Conservation (phyloP, 2,329 filamentous ascomycete genomes). For the Coleophoma crateriformis region DNA sequence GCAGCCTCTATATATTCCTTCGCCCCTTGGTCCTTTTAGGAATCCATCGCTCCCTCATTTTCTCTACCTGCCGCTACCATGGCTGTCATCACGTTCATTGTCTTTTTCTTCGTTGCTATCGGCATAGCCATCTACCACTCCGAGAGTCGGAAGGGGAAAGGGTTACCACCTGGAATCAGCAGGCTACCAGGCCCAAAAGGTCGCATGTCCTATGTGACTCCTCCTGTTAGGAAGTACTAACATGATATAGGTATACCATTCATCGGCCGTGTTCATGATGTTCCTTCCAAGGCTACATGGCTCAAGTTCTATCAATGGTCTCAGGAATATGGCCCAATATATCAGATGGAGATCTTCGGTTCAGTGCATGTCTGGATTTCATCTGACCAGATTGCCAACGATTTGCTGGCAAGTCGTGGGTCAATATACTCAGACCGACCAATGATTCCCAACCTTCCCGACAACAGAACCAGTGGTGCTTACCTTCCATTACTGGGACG, state of each 20-base stretch:
- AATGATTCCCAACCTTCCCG: slow-evolving; percentile 38
- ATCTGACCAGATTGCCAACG: slow-evolving; percentile 37
- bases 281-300: slow-evolving; percentile 36
- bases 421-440: slow-evolving; percentile 42
- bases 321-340: slow-evolving; percentile 40
- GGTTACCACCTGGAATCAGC: slow-evolving; percentile 11
- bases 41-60: no score
- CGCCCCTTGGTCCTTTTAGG: no score
- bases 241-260: slow-evolving; percentile 31
- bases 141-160: slow-evolving; percentile 4
- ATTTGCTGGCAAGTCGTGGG: slow-evolving; percentile 35
- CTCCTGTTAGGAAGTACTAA: neutral
- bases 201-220: neutral
- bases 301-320: slow-evolving; percentile 43
- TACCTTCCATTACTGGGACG: slow-evolving; percentile 39
- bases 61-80: neutral
- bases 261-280: slow-evolving; percentile 39
- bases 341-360: slow-evolving; percentile 40
- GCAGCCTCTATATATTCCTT: no score
- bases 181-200: slow-evolving; percentile 14
- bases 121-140: neutral
- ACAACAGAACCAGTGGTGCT: slow-evolving; percentile 40
- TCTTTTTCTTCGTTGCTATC: neutral
- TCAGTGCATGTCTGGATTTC: slow-evolving; percentile 42
- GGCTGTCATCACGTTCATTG: neutral